Evolutionary conservation across 2,329 filamentous ascomycete species (phyloP).

Genomic region (Diaporthe batatas): DNA sequence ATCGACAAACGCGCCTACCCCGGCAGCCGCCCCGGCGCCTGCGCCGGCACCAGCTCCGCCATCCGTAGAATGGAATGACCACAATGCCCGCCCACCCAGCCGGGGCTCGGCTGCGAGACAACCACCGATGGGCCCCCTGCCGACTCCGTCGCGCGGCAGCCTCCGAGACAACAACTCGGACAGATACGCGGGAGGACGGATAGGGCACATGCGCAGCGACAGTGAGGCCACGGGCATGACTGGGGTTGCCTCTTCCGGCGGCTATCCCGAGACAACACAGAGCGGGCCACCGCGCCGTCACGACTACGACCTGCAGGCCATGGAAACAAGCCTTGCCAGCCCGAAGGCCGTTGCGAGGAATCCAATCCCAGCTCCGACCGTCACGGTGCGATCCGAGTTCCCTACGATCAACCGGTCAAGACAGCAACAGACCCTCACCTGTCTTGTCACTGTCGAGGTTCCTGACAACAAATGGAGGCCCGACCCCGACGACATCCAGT

Average conservation of each 20-base stretch:
- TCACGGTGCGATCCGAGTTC: slow-evolving; percentile 97
- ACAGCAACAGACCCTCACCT: slow-evolving; percentile 95
- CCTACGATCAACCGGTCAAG: slow-evolving; percentile 92
- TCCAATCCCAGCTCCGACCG: slow-evolving; percentile 88
- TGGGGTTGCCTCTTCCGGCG: slow-evolving; percentile 79
- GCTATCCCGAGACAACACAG: slow-evolving; percentile 83
- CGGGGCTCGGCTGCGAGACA: slow-evolving; percentile 58
- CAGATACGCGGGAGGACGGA: slow-evolving; percentile 55
- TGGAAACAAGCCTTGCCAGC: slow-evolving; percentile 87
- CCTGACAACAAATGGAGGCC: slow-evolving; percentile 92
- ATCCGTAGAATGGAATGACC: slow-evolving; percentile 72
- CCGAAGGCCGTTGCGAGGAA: slow-evolving; percentile 81
- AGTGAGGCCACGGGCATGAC: slow-evolving; percentile 82
- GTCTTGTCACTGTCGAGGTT: slow-evolving; percentile 93
- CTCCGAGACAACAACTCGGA: slow-evolving; percentile 61
- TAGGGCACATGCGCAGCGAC: slow-evolving; percentile 79
- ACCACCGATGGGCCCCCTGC: slow-evolving; percentile 42
- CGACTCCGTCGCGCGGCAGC: slow-evolving; percentile 54
- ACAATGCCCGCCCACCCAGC: slow-evolving; percentile 68
- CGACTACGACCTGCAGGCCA: slow-evolving; percentile 95
- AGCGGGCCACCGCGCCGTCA: slow-evolving; percentile 78
- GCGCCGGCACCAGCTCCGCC: slow-evolving; percentile 74
- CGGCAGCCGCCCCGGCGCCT: slow-evolving; percentile 71
- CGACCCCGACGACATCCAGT: slow-evolving; percentile 82
- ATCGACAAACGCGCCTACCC: slow-evolving; percentile 65